phyloP scores from a whole-genome alignment of 2,329 filamentous ascomycete genomes.

The Aspergillus unguis region DNA sequence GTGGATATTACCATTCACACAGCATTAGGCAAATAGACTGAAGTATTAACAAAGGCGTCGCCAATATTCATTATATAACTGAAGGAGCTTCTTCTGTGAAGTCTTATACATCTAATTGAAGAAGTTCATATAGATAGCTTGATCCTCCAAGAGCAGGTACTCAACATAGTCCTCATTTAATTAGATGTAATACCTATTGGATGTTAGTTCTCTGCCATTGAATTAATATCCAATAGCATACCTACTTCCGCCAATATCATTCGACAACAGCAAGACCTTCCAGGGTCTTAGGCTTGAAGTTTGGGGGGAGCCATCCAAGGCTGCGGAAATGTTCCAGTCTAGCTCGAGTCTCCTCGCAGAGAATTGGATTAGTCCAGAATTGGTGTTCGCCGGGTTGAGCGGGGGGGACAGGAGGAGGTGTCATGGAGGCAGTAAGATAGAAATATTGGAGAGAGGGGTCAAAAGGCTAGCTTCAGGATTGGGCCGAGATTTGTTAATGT shows the following conservation, averaged over 20 bases:
- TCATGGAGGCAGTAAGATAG: neutral
- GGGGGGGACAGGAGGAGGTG: neutral
- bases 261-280: slow-evolving; percentile 13
- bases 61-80: slow-evolving; percentile 27
- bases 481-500: neutral
- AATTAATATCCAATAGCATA: neutral
- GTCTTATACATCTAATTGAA: slow-evolving; percentile 27
- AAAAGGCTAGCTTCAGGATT: neutral
- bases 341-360: neutral
- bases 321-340: slow-evolving; percentile 17
- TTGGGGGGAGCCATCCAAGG: slow-evolving; percentile 24
- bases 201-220: neutral
- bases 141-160: slow-evolving; percentile 18
- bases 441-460: neutral
- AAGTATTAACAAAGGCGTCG: slow-evolving; percentile 20
- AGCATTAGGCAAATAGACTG: slow-evolving; percentile 22
- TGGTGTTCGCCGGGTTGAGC: neutral
- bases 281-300: slow-evolving; percentile 24
- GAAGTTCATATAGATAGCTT: slow-evolving; percentile 27
- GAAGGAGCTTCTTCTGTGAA: slow-evolving; percentile 20
- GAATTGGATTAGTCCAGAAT: neutral
- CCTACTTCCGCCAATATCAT: slow-evolving; percentile 11
- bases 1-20: slow-evolving; percentile 17
- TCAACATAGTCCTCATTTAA: slow-evolving; percentile 23
- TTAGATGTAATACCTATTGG: slow-evolving; percentile 24